Evolutionary conservation across 208 protist genomes (phyloP).

Genomic region (Perkinsela sp.): DNA sequence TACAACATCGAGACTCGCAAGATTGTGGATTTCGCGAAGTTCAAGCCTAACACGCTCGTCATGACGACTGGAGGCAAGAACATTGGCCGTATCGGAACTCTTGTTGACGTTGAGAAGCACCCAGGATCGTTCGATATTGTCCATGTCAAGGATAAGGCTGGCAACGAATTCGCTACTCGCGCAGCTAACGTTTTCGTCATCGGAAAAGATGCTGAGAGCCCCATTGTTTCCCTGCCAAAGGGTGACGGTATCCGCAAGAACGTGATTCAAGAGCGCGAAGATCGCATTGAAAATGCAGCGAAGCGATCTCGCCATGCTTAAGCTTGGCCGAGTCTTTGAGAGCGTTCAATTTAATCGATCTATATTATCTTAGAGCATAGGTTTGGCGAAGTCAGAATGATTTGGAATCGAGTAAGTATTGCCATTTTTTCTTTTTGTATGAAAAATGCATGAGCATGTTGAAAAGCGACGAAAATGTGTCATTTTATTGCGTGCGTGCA

Average conservation of each 20-base stretch:
- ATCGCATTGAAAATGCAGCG: constrained; percentile 7
- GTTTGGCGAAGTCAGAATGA: not conserved
- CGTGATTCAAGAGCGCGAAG: constrained; percentile 54
- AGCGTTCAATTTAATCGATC: not conserved
- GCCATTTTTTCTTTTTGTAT: not conserved
- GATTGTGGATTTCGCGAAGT: constrained; percentile 62
- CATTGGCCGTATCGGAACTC: constrained; percentile 87
- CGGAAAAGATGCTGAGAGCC: constrained; percentile 59
- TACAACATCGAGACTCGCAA: constrained; percentile 82
- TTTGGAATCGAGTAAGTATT: not conserved
- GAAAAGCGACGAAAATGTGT: not conserved
- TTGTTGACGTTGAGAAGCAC: constrained; percentile 73
- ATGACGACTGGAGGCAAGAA: constrained; percentile 91
- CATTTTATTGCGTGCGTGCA: not conserved
- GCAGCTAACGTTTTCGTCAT: constrained; percentile 94
- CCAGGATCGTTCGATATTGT: constrained; percentile 87
- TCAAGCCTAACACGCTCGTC: constrained; percentile 63
- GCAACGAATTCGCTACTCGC: constrained; percentile 87
- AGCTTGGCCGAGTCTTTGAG: too few relatives aligned
- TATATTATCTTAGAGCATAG: not conserved
- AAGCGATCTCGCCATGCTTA: constrained; percentile 1
- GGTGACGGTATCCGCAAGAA: constrained; percentile 73
- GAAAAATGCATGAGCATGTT: not conserved
- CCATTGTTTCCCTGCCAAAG: constrained; percentile 77
- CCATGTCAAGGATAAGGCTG: constrained; percentile 69